Evolutionary conservation across 768 basidiomycete genomes (phyloP), one percentile per base, ranked within the genome.

Genomic region (Rhizopogon salebrosus): DNA sequence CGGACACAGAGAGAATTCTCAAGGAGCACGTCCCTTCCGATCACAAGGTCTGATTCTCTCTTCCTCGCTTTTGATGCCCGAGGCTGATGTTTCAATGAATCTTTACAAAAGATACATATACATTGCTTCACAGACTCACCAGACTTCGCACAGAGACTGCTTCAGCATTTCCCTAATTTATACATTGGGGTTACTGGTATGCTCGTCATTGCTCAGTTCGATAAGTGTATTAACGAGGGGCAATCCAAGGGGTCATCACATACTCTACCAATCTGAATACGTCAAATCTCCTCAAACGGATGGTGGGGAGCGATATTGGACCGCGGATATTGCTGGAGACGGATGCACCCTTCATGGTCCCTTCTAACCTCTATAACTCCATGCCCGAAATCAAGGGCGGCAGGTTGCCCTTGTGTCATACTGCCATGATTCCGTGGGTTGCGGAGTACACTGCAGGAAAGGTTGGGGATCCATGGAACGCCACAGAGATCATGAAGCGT

Each of bases 81-180:
- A 23, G 26, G 13, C 46, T 27, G 23, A 41, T 51, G 1, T 18
- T 36, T 39, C 3, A 34, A 35, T 39, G 5, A 10, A 37, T 14
- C 20, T 29, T 35, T 27, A 8, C 27, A 3, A 35, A 54, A 89
- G 84, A 84, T 94, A 26, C 92, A 94, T 60, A 75, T 95, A 4
- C 92, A 94, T 58, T 95, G 92, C 63, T 94, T 89, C 67, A 92
- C 91, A 1, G 91, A 93, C 64, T 74, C 85, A 0, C 89, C 89
- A 0, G 83, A 74, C 18, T 85, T 92, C 57, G 92, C 85, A 0
- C 73, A 73, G 36, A 77, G 85, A 3, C 73, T 95, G 14, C 73
- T 93, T 1, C 80, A 79, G 14, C 79, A 89, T 59, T 94, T 92
- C 64, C 82, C 87, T 0, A 90, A 92, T 63, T 79, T 92, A 13